These are phyloP conservation scores for Wickerhamiella spandovensis DNA, from an alignment of 805 yeast genomes.

Conservation along the genomic window DNA sequence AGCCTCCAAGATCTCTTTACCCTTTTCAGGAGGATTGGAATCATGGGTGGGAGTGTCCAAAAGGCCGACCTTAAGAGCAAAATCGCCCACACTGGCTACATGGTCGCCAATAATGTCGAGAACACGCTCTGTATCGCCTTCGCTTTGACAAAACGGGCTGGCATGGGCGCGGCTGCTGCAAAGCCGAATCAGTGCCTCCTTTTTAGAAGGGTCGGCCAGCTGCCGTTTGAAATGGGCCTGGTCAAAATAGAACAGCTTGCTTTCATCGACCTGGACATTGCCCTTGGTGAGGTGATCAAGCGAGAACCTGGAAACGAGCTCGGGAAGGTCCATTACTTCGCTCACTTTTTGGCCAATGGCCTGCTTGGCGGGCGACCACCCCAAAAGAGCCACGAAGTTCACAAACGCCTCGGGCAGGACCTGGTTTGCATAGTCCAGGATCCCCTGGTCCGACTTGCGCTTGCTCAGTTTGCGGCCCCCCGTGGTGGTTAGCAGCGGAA, in stretches of 20 bases:
- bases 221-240: slow-evolving; percentile 44
- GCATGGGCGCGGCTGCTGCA: slow-evolving; percentile 2
- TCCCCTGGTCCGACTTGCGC: slow-evolving; percentile 69
- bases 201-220: slow-evolving; percentile 26
- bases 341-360: slow-evolving; percentile 21
- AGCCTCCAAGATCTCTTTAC: slow-evolving; percentile 1
- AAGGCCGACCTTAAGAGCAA: slow-evolving; percentile 29
- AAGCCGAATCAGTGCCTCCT: slow-evolving; percentile 26
- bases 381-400: slow-evolving; percentile 80
- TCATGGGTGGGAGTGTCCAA: slow-evolving; percentile 5
- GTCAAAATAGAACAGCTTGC: slow-evolving; percentile 65
- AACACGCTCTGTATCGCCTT: slow-evolving; percentile 28
- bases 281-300: slow-evolving; percentile 76
- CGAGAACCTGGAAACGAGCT: slow-evolving; percentile 44
- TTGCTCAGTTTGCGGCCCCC: slow-evolving; percentile 58
- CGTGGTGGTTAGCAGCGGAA: slow-evolving; percentile 69
- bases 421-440: slow-evolving; percentile 37
- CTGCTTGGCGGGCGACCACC: slow-evolving; percentile 78
- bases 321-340: slow-evolving; percentile 25
- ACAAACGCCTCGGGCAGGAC: slow-evolving; percentile 75
- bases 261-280: slow-evolving; percentile 78
- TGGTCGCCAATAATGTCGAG: slow-evolving; percentile 35
- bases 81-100: slow-evolving; percentile 41
- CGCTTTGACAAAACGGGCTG: not conserved
- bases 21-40: not conserved